A percentile compares a stretch with the other conserved stretches of the same genome.
phyloP scores from a whole-genome alignment of 805 yeast species.

The Yamadazyma kitorensis region DNA sequence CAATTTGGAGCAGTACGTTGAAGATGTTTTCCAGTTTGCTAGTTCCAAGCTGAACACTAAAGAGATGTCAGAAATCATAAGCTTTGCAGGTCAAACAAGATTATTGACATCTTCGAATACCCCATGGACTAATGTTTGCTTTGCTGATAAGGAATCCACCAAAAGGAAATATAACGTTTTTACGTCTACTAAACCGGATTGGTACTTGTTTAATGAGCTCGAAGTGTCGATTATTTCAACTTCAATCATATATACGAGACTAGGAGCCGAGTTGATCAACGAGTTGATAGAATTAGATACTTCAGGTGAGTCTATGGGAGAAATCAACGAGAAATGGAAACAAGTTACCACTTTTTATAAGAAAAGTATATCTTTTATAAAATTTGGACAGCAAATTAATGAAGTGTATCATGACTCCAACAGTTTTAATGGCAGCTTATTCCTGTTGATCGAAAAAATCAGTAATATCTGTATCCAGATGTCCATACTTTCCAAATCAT shows the following conservation, averaged over 20 bases:
- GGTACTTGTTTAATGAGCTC: slow-evolving; percentile 34
- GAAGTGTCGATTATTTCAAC: slow-evolving; percentile 22
- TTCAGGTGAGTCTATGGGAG: slow-evolving; percentile 11
- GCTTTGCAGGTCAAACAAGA: neutral
- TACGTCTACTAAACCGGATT: slow-evolving; percentile 11
- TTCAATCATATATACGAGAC: slow-evolving; percentile 25
- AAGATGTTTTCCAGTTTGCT: slow-evolving; percentile 18
- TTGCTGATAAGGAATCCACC: slow-evolving; percentile 1
- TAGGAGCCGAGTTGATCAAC: slow-evolving; percentile 35
- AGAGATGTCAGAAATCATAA: neutral
- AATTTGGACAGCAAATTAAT: slow-evolving; percentile 19
- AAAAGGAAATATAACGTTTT: too few relatives aligned
- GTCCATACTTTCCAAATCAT: slow-evolving; percentile 36
- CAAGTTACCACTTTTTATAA: slow-evolving; percentile 32
- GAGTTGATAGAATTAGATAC: slow-evolving; percentile 26
- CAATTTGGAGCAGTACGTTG: slow-evolving; percentile 32
- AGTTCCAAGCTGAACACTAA: neutral
- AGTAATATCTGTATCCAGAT: slow-evolving; percentile 34
- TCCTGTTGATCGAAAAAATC: slow-evolving; percentile 21
- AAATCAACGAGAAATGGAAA: slow-evolving; percentile 31
- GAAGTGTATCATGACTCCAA: neutral
- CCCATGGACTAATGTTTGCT: slow-evolving; percentile 7
- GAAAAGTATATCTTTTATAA: slow-evolving; percentile 24
- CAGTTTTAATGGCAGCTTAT: slow-evolving; percentile 10
- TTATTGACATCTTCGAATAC: neutral